Evolutionary conservation across 129 eudicot species (phyloP), one percentile per base, ranked within the genome.

Genomic region (Artemisia annua): DNA sequence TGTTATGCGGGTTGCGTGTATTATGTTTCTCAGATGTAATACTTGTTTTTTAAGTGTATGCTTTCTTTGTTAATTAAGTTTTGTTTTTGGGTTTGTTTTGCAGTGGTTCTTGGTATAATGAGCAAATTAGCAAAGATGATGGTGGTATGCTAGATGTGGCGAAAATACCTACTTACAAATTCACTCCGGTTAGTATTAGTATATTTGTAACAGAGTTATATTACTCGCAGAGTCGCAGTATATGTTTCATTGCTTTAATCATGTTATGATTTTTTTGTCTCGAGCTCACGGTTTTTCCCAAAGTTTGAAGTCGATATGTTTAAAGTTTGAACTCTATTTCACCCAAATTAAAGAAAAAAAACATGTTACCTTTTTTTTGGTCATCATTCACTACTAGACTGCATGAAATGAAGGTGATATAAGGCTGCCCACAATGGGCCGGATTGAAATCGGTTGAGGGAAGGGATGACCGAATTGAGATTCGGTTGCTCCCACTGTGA

Each of bases 81-180:
- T 26, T 54, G 50, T 35, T 19, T 53, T 11, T 32, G 39, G 52
- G 48, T 15, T 60, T 52, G 48, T 51, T 5, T 39, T 68, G 67
- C 71, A 71, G 73, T 1, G 30, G 67, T 71, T 44, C 57, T 54
- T 78, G 82, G 82, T 65, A 13, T 64, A 71, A 71, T 64, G 73
- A 61, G 62, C 44, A 44, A 61, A 55, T 64, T 55, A 63, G 28
- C 15, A 78, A 72, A 63, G 67, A 28, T 49, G 62, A 54, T 78
- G 26, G 9, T 55, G 77, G 77, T 55, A 43, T 64, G 2, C 5
- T 63, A 46, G 82, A 78, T 56, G 46, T 77, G 81, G 11, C 81
- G 11, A 63, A 63, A 50, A 60, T 32, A 65, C 73, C 67, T 78
- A 64, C 73, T 20, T 71, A 30, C 66, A 71, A 64, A 28, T 71